phyloP scores from a whole-genome alignment of 1,284 basidiomycete genomes.

The Marasmius oreades region DNA sequence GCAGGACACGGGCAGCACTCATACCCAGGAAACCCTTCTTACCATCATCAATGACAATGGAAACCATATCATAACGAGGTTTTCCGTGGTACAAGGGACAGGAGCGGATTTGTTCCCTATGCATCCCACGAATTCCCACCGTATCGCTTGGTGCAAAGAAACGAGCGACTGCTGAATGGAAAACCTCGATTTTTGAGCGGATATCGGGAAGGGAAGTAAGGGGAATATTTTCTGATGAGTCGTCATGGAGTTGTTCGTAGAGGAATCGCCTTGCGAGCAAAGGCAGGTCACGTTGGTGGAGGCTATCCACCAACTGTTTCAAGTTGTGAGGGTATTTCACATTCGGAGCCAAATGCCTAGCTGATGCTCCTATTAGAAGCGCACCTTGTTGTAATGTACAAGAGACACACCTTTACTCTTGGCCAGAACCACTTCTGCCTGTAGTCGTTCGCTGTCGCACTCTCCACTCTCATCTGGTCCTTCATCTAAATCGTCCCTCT shows the following conservation, averaged over 20 bases:
- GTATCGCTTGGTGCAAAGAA: conserved; percentile 30
- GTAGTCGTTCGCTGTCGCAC: too few relatives aligned
- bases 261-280: conserved; percentile 14
- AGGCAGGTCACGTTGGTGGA: conserved; percentile 9
- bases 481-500: neutral
- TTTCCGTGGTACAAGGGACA: conserved; percentile 17
- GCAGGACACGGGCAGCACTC: conserved; percentile 2
- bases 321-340: neutral
- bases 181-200: conserved; percentile 17
- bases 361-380: neutral
- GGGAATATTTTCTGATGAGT: neutral
- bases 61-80: conserved; percentile 12
- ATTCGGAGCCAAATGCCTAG: too few relatives aligned
- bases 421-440: neutral
- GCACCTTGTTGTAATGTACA: neutral
- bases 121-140: conserved; percentile 23
- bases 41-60: conserved; percentile 1
- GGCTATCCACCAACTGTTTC: neutral
- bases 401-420: neutral
- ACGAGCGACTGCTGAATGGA: conserved; percentile 23
- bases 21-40: conserved; percentile 10
- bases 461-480: neutral
- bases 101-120: conserved; percentile 21
- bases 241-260: conserved; percentile 13
- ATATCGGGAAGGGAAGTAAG: neutral